Conservation (phyloP, 768 basidiomycete species). For the Naganishia vaughanmartiniae region DNA sequence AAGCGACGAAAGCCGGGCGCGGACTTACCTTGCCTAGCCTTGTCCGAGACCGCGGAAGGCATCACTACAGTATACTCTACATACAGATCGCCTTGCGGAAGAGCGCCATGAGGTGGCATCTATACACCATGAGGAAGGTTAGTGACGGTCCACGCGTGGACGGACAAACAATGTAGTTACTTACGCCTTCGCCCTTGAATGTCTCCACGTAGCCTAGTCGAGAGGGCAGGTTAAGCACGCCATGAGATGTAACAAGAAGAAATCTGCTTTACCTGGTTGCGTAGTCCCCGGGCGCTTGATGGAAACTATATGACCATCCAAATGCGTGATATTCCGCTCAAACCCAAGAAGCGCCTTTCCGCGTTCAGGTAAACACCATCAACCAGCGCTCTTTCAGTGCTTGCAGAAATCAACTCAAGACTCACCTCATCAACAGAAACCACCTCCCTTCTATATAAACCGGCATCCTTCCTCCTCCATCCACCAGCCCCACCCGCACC, state of each 20-base stretch:
- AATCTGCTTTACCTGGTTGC: constrained; percentile 69
- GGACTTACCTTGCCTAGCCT: constrained; percentile 71
- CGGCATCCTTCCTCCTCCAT: constrained; percentile 84
- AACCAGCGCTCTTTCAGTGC: too few relatives aligned
- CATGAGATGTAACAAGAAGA: neutral
- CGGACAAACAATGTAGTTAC: constrained; percentile 44
- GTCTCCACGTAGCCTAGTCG: constrained; percentile 62
- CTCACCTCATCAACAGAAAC: constrained; percentile 86
- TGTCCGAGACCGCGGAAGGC: constrained; percentile 67
- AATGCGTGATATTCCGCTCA: constrained; percentile 80
- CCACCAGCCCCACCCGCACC: constrained; percentile 61
- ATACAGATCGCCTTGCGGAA: constrained; percentile 69
- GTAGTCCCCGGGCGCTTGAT: constrained; percentile 76
- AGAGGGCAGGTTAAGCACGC: neutral
- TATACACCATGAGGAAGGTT: constrained; percentile 27
- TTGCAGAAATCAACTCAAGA: constrained; percentile 20
- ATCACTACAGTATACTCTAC: constrained; percentile 92
- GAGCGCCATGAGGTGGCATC: constrained; percentile 50
- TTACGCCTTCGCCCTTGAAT: constrained; percentile 84
- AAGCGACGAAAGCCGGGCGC: neutral
- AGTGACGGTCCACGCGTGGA: constrained; percentile 9
- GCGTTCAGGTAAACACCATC: constrained; percentile 7
- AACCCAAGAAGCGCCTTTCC: constrained; percentile 97
- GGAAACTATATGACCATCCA: constrained; percentile 77
- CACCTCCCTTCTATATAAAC: constrained; percentile 86